phyloP scores from a whole-genome alignment of 371 early-diverging fungal species.

The Rhizopus sp. region DNA sequence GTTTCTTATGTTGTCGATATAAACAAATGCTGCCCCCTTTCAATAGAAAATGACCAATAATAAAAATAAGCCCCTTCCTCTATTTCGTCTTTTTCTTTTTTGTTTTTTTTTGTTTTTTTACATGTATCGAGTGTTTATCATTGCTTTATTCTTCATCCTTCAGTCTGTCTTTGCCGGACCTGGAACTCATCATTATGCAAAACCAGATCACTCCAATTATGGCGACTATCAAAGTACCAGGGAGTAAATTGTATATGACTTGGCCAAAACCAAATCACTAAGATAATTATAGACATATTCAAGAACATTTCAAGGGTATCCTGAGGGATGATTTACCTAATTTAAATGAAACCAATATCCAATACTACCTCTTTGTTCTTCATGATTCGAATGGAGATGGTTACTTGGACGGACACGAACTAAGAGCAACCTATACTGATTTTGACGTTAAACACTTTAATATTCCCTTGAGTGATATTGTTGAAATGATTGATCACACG shows the following conservation, averaged over 20 bases:
- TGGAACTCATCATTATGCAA: slow-evolving; percentile 2
- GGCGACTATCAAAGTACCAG: slow-evolving; percentile 30
- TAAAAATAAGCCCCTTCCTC: no score
- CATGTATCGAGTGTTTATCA: no score
- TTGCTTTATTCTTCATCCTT: not conserved
- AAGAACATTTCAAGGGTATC: slow-evolving; percentile 40
- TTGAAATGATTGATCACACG: slow-evolving; percentile 65
- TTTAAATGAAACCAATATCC: slow-evolving; percentile 48
- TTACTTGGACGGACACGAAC: slow-evolving; percentile 72
- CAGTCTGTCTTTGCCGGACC: slow-evolving; percentile 2
- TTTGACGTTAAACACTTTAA: slow-evolving; percentile 38
- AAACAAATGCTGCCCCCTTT: no score
- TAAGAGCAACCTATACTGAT: slow-evolving; percentile 61
- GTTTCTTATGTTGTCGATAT: no score
- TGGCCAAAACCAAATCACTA: not conserved
- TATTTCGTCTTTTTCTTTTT: no score
- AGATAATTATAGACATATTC: slow-evolving; percentile 26
- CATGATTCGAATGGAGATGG: slow-evolving; percentile 70
- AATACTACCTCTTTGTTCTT: slow-evolving; percentile 59
- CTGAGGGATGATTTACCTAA: slow-evolving; percentile 19
- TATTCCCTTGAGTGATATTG: slow-evolving; percentile 41
- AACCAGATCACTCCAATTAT: slow-evolving; percentile 33
- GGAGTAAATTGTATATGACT: slow-evolving; percentile 20
- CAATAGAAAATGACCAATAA: no score
- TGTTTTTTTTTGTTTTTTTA: no score